Conservation (phyloP, 306 rosid genomes). For the Prinsepia uniflora region DNA sequence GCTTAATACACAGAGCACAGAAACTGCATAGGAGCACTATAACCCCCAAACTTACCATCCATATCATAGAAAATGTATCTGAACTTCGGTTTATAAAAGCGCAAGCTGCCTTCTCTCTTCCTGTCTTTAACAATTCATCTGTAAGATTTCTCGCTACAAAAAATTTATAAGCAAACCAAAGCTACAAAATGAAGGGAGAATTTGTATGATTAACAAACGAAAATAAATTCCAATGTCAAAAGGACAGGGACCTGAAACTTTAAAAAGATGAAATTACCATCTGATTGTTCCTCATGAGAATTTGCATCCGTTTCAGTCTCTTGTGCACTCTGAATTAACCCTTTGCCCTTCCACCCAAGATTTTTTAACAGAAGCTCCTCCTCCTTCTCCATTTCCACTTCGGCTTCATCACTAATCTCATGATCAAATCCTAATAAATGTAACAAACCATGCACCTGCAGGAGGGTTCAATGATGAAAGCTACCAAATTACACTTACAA, state of each 20-base stretch:
- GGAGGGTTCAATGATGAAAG: constrained; percentile 14
- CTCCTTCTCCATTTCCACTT: constrained; percentile 90
- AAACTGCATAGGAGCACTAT: constrained; percentile 1
- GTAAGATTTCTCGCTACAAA: constrained; percentile 48
- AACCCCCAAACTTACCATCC: constrained; percentile 65
- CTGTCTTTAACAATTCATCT: constrained; percentile 76
- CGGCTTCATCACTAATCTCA: constrained; percentile 92
- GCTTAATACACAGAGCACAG: constrained; percentile 18
- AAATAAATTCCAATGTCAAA: background rate
- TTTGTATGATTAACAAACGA: background rate
- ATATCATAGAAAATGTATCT: constrained; percentile 86
- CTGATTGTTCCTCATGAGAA: constrained; percentile 36
- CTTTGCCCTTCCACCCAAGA: constrained; percentile 90
- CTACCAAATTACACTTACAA: constrained; percentile 1
- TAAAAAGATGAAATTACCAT: constrained; percentile 41
- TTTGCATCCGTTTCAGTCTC: constrained; percentile 41
- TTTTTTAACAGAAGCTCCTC: constrained; percentile 75
- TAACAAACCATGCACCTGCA: constrained; percentile 88
- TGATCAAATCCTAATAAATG: constrained; percentile 98
- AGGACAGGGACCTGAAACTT: background rate
- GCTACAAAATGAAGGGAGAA: constrained; percentile 18
- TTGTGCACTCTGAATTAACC: constrained; percentile 78
- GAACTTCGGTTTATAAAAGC: constrained; percentile 90
- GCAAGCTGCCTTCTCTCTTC: constrained; percentile 87
- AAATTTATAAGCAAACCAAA: constrained; percentile 14